Evolutionary conservation across 345 rosid genomes (phyloP), one percentile per base, ranked within the genome.

Genomic region (Citrus australasica): DNA sequence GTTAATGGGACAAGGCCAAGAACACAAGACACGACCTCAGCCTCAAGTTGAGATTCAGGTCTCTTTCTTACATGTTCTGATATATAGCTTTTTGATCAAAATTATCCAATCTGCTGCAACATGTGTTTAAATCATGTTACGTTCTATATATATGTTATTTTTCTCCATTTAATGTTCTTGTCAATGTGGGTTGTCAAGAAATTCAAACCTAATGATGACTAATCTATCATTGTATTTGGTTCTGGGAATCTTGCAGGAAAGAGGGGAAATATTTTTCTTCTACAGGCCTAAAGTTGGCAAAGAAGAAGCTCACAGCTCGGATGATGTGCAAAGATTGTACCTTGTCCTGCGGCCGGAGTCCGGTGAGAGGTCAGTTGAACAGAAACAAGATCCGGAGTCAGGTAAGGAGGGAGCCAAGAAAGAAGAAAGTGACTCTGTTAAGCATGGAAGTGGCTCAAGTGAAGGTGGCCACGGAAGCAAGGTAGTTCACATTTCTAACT

Each of bases 251-350:
- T 53, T 75, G 60, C 75, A 93, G 91, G 95, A 92, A 82, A 83
- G 89, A 70, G 97, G 92, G 71, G 93, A 92, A 53, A 92, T 91
- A 84, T 91, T 83, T 84, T 92, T 94, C 89, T 94, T 94, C 81
- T 94, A 89, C 73, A 84, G 94, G 78, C 95, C 94, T 51, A 93
- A 89, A 83, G 89, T 90, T 9, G 88, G 86, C 81, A 93, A 83
- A 85, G 85, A 92, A 78, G 90, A 87, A 80, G 94, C 87, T 28
- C 95, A 85, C 76, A 59, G 90, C 51, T 72, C 78, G 0, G 85
- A 89, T 24, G 97, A 94, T 80, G 93, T 88, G 74, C 94, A 88
- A 73, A 84, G 93, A 16, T 53, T 94, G 59, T 94, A 86, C 89
- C 74, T 91, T 48, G 90, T 93, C 4, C 77, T 92, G 83, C 68